A percentile compares a stretch with the other conserved stretches of the same genome.
These are phyloP conservation scores for Aspergillus biplanus DNA, from an alignment of 495 filamentous ascomycete species.

Conservation along the genomic window DNA sequence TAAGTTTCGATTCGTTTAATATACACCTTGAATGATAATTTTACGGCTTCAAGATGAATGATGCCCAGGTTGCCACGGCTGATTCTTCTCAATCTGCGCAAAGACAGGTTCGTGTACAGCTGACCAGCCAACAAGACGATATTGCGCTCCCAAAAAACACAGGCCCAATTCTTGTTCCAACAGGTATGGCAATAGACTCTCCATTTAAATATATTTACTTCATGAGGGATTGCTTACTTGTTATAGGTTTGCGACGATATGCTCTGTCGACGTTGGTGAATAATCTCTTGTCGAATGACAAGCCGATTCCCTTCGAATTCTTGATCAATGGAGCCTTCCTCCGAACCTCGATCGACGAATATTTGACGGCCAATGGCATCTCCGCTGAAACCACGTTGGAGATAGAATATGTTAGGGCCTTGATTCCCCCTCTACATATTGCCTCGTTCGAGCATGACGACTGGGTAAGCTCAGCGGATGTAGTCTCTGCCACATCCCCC, in stretches of 20 bases:
- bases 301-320: constrained; percentile 93
- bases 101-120: constrained; percentile 63
- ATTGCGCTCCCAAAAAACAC: constrained; percentile 63
- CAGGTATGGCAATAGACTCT: constrained; percentile 50
- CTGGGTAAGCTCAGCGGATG: constrained; percentile 93
- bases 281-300: constrained; percentile 76
- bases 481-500: constrained; percentile 68
- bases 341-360: constrained; percentile 84
- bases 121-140: constrained; percentile 61
- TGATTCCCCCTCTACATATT: constrained; percentile 84
- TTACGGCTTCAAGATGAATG: constrained; percentile 37
- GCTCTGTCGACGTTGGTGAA: constrained; percentile 92
- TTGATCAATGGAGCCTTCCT: constrained; percentile 90
- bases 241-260: constrained; percentile 78
- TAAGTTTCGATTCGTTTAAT: constrained; percentile 23
- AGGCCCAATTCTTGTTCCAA: constrained; percentile 66
- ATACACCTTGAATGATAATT: constrained; percentile 16
- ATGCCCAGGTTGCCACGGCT: constrained; percentile 28
- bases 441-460: constrained; percentile 94
- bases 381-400: constrained; percentile 83
- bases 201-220: background rate
- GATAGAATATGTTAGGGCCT: constrained; percentile 89
- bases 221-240: constrained; percentile 21
- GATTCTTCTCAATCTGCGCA: constrained; percentile 36
- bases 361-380: constrained; percentile 81